A percentile compares a stretch with the other conserved stretches of the same genome.
Conservation (phyloP, 2,329 filamentous ascomycete species). For the Penicillium glabrum region DNA sequence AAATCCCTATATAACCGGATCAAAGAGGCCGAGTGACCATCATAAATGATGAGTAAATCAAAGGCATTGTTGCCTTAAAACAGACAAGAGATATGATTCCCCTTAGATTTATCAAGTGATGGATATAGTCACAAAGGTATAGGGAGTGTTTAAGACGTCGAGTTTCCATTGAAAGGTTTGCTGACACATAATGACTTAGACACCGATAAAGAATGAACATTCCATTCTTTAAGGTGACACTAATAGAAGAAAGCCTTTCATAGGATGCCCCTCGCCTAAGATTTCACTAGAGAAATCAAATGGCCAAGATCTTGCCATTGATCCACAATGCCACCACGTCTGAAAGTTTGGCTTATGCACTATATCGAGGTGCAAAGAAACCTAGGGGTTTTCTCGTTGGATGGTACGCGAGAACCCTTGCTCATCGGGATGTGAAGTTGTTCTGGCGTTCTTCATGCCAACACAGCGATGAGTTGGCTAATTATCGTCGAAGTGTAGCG, state of each 20-base stretch:
- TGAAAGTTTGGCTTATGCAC: background rate
- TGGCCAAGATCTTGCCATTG: background rate
- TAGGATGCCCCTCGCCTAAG: background rate
- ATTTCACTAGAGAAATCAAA: background rate
- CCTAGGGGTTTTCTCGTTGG: background rate
- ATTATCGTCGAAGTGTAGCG: background rate
- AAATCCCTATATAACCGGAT: background rate
- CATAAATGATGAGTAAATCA: too few relatives aligned
- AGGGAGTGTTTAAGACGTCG: background rate
- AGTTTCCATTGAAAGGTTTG: background rate
- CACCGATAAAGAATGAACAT: background rate
- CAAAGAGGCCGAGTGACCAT: background rate
- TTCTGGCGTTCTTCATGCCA: background rate
- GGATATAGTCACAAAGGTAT: background rate
- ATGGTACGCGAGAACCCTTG: background rate
- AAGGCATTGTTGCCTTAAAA: background rate
- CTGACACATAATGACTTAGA: background rate
- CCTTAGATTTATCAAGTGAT: background rate
- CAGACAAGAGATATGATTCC: background rate
- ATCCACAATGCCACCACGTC: background rate
- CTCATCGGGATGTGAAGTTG: background rate
- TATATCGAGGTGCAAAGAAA: background rate
- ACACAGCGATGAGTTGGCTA: background rate
- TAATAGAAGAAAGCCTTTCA: background rate
- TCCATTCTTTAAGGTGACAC: background rate